phyloP scores from a whole-genome alignment of 2,329 filamentous ascomycete genomes.

The Colletotrichum limetticola region DNA sequence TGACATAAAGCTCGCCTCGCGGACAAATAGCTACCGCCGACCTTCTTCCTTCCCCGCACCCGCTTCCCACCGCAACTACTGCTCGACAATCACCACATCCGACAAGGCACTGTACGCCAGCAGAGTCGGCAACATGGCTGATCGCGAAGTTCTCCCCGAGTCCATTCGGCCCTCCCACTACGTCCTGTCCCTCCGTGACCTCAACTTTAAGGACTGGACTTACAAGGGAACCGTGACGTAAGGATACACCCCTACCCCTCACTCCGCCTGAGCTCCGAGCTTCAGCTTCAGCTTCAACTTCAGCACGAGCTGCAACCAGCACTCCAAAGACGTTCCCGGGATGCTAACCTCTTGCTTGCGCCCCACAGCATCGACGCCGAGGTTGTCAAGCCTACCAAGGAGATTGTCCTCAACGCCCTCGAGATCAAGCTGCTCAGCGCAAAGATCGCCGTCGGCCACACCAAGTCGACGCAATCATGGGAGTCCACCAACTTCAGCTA shows the following conservation, averaged over 20 bases:
- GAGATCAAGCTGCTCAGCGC: conserved; percentile 80
- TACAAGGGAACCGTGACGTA: conserved; percentile 84
- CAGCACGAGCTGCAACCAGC: conserved; percentile 12
- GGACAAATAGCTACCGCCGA: neutral
- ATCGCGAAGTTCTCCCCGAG: conserved; percentile 71
- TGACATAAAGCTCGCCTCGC: conserved; percentile 14
- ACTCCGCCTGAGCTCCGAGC: conserved; percentile 11
- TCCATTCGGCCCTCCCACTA: conserved; percentile 87
- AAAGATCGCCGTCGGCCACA: conserved; percentile 69
- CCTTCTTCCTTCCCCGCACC: conserved; percentile 24
- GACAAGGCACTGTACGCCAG: conserved; percentile 39
- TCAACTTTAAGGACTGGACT: conserved; percentile 79
- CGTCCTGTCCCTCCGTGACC: conserved; percentile 80
- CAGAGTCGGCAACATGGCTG: conserved; percentile 56
- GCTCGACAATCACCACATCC: conserved; percentile 40
- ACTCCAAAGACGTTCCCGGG: neutral
- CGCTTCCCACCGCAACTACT: conserved; percentile 26
- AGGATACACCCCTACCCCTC: conserved; percentile 38
- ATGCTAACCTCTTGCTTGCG: conserved; percentile 17
- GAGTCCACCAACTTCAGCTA: conserved; percentile 78
- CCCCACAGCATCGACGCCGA: conserved; percentile 74
- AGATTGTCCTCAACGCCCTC: conserved; percentile 86
- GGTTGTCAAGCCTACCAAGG: conserved; percentile 76
- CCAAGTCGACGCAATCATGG: conserved; percentile 65
- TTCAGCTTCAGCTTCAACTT: conserved; percentile 6